Base-by-base conservation (phyloP, 202 grass and related monocot genomes). In the Elaeis oleifera region DNA sequence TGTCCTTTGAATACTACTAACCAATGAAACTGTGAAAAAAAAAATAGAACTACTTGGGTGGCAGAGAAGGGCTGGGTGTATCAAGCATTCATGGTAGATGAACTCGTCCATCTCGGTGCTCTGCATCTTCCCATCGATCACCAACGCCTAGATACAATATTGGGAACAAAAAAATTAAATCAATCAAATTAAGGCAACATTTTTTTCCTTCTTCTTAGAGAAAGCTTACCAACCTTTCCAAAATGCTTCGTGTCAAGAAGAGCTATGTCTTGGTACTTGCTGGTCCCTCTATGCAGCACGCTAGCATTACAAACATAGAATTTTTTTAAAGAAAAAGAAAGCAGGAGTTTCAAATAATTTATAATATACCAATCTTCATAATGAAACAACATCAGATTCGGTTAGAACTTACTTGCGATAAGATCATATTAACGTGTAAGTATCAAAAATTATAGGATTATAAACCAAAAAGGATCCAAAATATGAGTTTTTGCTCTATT, bases 101-200 rank as follows among this genome's bases (percentile, higher is more conserved):
- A 95, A 95, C 73, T 95, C 85, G 17, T 95, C 89, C 61, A 54
- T 49, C 63, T 95, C 89, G 1, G 89, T 54, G 58, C 89, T 89
- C 77, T 95, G 89, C 89, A 89, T 89, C 76, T 95, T 95, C 11
- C 85, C 85, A 48, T 95, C 82, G 68, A 95, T 85, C 72, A 95
- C 81, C 70, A 89, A 49, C 23, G 79, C 84, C 88, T 90, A 5
- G 1, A 1, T 5, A 56, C 17, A 48, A 18, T 11, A 48, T 18
- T 65, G 11, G 61, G 44, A 24, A 56, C 23, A 22, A 23, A 49
- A 75, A 44, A 56, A 56, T 53, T 23, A 27, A 51, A 67, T 51
- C 19, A 44, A 9, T 18, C 50, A 63, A 60, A 51, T 25, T 8
- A 18, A 26, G 18, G 2, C 22, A 20, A 1, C 58, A 8, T 39